These are phyloP conservation scores for Cercospora nicotianae DNA, from an alignment of 2,329 filamentous ascomycete species.

Conservation along the genomic window DNA sequence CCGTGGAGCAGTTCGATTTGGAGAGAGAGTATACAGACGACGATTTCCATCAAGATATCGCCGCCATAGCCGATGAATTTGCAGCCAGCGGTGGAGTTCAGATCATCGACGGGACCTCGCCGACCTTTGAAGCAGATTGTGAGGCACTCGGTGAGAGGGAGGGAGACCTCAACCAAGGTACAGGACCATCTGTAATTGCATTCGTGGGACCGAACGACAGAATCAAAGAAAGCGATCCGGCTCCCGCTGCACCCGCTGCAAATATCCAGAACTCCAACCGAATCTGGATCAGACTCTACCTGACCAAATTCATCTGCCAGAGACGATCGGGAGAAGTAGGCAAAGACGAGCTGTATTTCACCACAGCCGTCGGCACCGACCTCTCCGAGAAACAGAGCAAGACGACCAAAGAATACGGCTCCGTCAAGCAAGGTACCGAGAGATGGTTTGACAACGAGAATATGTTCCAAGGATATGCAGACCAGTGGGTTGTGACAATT, in stretches of 20 bases:
- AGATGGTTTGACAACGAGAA: neutral
- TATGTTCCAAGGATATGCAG: neutral
- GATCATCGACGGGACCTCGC: neutral
- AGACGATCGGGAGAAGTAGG: neutral
- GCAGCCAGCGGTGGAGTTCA: neutral
- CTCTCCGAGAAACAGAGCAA: neutral
- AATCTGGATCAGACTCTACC: neutral
- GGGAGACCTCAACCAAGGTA: neutral
- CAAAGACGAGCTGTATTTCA: neutral
- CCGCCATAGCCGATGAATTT: neutral
- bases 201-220: neutral
- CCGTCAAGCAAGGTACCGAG: neutral
- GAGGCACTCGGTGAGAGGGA: neutral
- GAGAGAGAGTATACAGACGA: neutral
- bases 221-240: neutral
- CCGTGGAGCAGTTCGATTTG: too few species aligned
- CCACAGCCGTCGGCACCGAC: neutral
- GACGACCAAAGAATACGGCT: neutral
- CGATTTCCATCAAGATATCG: neutral
- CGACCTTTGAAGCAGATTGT: neutral
- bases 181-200: neutral
- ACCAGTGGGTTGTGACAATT: neutral
- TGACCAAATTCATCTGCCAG: neutral
- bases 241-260: too few species aligned
- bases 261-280: neutral